A percentile compares a stretch with the other conserved stretches of the same genome.
Conservation (phyloP, 148 eudicot species). For the Drosera capensis region DNA sequence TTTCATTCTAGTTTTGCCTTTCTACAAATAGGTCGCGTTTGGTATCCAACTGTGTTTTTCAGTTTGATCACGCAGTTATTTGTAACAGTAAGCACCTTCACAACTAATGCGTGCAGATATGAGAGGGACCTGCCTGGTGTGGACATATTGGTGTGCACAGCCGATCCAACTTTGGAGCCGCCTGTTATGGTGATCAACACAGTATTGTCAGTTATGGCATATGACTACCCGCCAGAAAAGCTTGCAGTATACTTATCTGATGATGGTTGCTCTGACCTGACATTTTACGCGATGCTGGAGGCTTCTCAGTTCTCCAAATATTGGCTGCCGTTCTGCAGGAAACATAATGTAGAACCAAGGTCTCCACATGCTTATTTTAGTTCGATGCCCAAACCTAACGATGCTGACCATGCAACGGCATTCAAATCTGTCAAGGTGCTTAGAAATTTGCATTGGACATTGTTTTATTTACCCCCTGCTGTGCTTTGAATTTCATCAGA, state of each 20-base stretch:
- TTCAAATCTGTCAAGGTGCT: constrained; percentile 46
- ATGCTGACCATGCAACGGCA: constrained; percentile 11
- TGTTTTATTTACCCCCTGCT: too few species aligned
- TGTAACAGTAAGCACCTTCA: background rate
- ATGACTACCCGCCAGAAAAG: constrained; percentile 45
- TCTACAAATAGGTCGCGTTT: background rate
- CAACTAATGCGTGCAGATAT: constrained; percentile 16
- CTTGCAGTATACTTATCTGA: constrained; percentile 61
- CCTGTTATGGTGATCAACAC: constrained; percentile 61
- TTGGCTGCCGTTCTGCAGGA: constrained; percentile 72
- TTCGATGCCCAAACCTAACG: constrained; percentile 8
- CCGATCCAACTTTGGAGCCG: constrained; percentile 49
- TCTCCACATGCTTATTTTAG: constrained; percentile 57
- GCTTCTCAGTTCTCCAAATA: constrained; percentile 41
- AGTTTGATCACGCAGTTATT: too few species aligned
- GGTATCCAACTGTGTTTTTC: background rate
- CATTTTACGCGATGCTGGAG: constrained; percentile 61
- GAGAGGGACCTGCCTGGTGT: constrained; percentile 36
- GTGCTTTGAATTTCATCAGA: too few species aligned
- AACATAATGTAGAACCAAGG: constrained; percentile 43
- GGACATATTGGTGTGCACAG: constrained; percentile 67
- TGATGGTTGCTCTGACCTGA: constrained; percentile 61
- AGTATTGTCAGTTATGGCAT: constrained; percentile 61
- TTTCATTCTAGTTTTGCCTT: too few species aligned
- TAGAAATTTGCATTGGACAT: constrained; percentile 1